These are phyloP conservation scores for Cyclotella distinguenda DNA, from an alignment of 108 stramenopile genomes.

Conservation along the genomic window DNA sequence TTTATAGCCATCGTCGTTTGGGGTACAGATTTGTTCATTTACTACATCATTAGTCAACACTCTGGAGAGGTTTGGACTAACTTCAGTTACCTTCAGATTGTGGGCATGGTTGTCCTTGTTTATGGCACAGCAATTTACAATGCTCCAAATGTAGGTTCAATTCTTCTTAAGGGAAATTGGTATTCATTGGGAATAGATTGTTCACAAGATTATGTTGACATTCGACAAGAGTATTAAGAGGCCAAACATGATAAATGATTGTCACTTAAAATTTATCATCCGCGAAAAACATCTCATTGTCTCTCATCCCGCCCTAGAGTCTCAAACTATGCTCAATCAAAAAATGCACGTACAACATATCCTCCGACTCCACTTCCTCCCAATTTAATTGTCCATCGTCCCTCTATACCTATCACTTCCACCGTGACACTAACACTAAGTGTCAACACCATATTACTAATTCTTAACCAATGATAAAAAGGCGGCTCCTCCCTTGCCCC, in stretches of 20 bases:
- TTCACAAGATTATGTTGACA: conserved; percentile 60
- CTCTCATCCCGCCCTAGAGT: too few species aligned
- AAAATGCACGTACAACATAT: too few species aligned
- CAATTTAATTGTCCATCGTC: too few species aligned
- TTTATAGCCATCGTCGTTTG: conserved; percentile 86
- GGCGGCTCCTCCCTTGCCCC: too few species aligned
- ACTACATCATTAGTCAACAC: conserved; percentile 67
- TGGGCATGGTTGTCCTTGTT: conserved; percentile 86
- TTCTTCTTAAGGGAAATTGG: conserved; percentile 76
- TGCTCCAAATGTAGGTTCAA: conserved; percentile 84
- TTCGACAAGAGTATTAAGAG: conserved; percentile 54
- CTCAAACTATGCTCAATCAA: too few species aligned
- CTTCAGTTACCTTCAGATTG: conserved; percentile 83
- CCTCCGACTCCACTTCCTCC: too few species aligned
- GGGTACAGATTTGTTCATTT: conserved; percentile 85
- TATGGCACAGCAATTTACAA: conserved; percentile 97
- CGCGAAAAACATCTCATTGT: conserved; percentile 54
- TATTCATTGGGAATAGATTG: conserved; percentile 63
- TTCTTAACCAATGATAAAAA: too few species aligned
- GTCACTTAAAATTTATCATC: conserved; percentile 56
- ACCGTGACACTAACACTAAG: too few species aligned
- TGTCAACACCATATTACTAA: too few species aligned
- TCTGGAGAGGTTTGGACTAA: conserved; percentile 92
- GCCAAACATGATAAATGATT: conserved; percentile 55
- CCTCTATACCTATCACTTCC: too few species aligned